phyloP scores from a whole-genome alignment of 140 eudicot species.

The Oenanthe javanica region DNA sequence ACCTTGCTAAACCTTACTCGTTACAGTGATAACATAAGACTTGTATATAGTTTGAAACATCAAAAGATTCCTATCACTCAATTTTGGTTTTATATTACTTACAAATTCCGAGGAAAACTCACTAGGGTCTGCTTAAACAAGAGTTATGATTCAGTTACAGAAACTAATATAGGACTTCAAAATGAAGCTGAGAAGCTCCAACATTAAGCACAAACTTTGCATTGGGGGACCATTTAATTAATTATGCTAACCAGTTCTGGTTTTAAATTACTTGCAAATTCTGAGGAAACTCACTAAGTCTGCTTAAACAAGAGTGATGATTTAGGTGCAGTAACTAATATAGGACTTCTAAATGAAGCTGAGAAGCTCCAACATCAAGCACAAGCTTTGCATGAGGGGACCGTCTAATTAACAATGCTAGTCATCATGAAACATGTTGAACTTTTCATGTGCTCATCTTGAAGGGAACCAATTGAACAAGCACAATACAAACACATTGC shows the following conservation, averaged over 20 bases:
- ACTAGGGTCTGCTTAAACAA: neutral
- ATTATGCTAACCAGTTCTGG: neutral
- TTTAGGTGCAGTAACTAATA: neutral
- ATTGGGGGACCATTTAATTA: neutral
- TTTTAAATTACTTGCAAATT: neutral
- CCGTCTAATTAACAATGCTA: neutral
- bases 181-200: neutral
- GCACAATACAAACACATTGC: neutral
- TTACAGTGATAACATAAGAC: neutral
- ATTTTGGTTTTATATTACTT: neutral
- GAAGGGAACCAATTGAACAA: neutral
- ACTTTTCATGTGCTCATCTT: neutral
- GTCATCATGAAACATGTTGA: neutral
- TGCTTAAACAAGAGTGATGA: neutral
- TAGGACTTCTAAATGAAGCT: neutral
- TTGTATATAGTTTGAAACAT: neutral
- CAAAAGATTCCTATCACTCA: neutral
- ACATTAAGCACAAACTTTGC: neutral
- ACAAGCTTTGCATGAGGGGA: neutral
- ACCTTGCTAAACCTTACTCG: neutral
- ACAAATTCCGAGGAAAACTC: neutral
- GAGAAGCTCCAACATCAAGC: neutral
- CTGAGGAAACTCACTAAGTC: neutral
- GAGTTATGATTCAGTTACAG: neutral
- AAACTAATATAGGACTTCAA: neutral